Evolutionary conservation across 2,329 filamentous ascomycete species (phyloP), one percentile per base, ranked within the genome.

Genomic region (Elsinoe batatas): DNA sequence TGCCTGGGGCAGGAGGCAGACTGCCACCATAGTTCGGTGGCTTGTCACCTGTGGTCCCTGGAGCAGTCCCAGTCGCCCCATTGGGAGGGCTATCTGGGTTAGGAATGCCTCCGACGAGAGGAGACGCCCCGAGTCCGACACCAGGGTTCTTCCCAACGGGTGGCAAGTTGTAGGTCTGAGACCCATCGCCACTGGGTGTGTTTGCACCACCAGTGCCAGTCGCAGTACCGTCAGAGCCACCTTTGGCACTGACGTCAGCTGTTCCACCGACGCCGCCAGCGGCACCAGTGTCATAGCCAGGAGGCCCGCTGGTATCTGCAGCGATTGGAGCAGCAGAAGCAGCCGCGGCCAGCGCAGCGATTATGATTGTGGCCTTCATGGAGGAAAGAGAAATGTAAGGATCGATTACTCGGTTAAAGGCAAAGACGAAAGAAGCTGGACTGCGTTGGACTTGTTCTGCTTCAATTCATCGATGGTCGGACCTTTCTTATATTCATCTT

Each of bases 331-430:
- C 46, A 8, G 46, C 33, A 37, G 46, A 33, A 13, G 33, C 30
- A 22, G 46, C 46, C 15, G 46, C 46, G 30, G 33, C 30, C 46
- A 50, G 30, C 30, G 46, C 46, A 37, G 46, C 46, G 26, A 37
- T 37, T 33, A 50, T 33, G 35, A 53, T 13, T 49, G 53, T 36
- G 40, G 42, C 15, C 53, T 49, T 47, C 26, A 55, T 55, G 20
- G 17, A 7, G 26, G 42, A 60, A 30, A 50, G 20, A 26, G 12
- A 50, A 22, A 22, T 26, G 18, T 13, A 12, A n/a, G 26, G 5
- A 3, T 22, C 3, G 38, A 13, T 10, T 3, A 11, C 38, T 42
- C 2, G 26, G 26, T 30, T 2, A 8, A 30, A 5, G 26, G 8
- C 4, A 30, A 30, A 8, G 26, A 30, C 26, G 7, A 30, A 8